Evolutionary conservation across 371 early-diverging fungal genomes (phyloP).

Genomic region (Quaeritorhiza haematococci): DNA sequence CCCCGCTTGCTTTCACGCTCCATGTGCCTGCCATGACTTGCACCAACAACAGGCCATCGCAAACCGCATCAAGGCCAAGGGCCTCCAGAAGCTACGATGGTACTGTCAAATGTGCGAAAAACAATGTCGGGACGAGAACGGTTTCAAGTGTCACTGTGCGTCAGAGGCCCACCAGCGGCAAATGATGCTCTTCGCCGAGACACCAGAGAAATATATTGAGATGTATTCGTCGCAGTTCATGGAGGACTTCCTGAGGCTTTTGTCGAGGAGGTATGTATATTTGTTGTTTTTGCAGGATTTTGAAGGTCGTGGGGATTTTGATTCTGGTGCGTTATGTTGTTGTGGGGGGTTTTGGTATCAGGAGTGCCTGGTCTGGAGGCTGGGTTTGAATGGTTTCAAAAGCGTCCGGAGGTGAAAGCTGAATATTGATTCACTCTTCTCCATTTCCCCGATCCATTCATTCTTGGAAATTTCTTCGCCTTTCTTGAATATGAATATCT

Average conservation of each 20-base stretch:
- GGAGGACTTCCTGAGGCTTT: constrained; percentile 35
- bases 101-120: constrained; percentile 93
- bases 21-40: background rate
- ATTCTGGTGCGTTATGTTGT: too few species aligned
- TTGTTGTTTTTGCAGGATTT: too few species aligned
- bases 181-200: constrained; percentile 85
- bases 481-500: background rate
- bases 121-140: constrained; percentile 78
- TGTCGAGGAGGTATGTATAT: constrained; percentile 25
- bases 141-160: constrained; percentile 89
- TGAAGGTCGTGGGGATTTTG: too few species aligned
- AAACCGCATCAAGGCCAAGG: constrained; percentile 67
- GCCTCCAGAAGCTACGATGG: constrained; percentile 88
- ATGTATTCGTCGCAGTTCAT: constrained; percentile 37
- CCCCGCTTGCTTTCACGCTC: background rate
- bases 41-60: constrained; percentile 25
- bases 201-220: constrained; percentile 31
- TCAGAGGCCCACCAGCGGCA: constrained; percentile 92
- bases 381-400: too few species aligned
- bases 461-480: too few species aligned
- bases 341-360: too few species aligned
- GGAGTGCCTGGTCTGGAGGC: too few species aligned
- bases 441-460: too few species aligned
- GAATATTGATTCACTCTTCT: too few species aligned
- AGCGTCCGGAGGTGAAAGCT: too few species aligned